phyloP scores from a whole-genome alignment of 2,329 filamentous ascomycete genomes.

The Chaetomium sp. region DNA sequence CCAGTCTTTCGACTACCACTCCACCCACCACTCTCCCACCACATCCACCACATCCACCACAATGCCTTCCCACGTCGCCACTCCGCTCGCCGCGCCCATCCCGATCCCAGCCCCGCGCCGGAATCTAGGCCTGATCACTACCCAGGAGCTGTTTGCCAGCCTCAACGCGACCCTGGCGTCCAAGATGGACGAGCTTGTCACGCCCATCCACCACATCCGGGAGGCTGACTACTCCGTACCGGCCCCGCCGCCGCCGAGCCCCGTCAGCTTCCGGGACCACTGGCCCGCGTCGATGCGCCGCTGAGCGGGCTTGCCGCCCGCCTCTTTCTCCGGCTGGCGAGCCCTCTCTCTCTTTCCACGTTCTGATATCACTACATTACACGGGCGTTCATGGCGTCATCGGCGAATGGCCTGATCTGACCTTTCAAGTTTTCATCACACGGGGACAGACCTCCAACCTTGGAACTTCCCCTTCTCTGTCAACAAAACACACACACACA shows the following conservation, averaged over 20 bases:
- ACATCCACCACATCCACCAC: slow-evolving; percentile 31
- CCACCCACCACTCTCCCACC: slow-evolving; percentile 1
- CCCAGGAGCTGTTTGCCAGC: slow-evolving; percentile 56
- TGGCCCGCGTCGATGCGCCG: slow-evolving; percentile 46
- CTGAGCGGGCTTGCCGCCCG: slow-evolving; percentile 15
- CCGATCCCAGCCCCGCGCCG: slow-evolving; percentile 52
- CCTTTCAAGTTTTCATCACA: not conserved
- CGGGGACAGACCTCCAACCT: not conserved
- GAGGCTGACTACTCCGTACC: slow-evolving; percentile 65
- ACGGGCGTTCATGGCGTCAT: slow-evolving; percentile 22
- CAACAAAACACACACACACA: not conserved
- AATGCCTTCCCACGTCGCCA: slow-evolving; percentile 50
- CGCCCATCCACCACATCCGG: slow-evolving; percentile 54
- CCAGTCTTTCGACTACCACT: not conserved
- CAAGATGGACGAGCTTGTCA: slow-evolving; percentile 47
- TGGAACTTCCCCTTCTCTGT: not conserved
- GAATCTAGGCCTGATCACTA: slow-evolving; percentile 48
- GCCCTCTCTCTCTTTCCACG: not conserved
- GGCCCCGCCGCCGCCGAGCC: slow-evolving; percentile 65
- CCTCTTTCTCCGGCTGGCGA: not conserved
- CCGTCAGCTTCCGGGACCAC: slow-evolving; percentile 63
- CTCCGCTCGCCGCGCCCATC: slow-evolving; percentile 52
- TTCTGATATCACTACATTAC: not conserved
- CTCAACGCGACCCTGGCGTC: slow-evolving; percentile 54
- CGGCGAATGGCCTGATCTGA: slow-evolving; percentile 10